phyloP scores from a whole-genome alignment of 768 basidiomycete genomes.

The Rhizopogon vinicolor region DNA sequence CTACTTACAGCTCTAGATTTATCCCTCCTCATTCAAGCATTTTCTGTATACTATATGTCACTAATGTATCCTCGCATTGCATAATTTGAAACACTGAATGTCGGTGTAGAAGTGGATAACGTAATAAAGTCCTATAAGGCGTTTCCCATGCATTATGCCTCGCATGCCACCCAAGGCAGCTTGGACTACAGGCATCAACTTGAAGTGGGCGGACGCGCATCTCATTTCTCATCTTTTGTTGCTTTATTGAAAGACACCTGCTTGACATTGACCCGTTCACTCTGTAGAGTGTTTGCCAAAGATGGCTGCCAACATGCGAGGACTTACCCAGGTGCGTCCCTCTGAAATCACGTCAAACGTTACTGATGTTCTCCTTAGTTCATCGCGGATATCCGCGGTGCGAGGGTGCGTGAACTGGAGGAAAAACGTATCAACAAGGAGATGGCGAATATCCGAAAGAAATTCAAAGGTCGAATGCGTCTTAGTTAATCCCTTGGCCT shows the following conservation, averaged over 20 bases:
- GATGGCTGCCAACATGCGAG: constrained; percentile 92
- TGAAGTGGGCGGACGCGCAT: background rate
- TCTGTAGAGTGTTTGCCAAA: background rate
- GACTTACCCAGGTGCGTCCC: constrained; percentile 77
- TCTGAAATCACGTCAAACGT: background rate
- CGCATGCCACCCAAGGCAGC: background rate
- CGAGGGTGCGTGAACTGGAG: constrained; percentile 92
- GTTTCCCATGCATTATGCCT: background rate
- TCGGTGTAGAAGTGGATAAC: background rate
- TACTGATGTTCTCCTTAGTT: constrained; percentile 48
- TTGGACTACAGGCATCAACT: background rate
- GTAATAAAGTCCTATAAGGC: background rate
- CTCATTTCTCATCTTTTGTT: background rate
- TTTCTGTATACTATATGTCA: constrained; percentile 14
- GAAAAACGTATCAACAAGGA: constrained; percentile 99
- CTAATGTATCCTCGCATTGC: constrained; percentile 9
- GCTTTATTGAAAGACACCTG: background rate
- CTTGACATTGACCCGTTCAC: too few species aligned
- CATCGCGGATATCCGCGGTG: constrained; percentile 98
- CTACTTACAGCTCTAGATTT: constrained; percentile 7
- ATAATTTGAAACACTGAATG: background rate
- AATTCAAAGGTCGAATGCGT: constrained; percentile 78
- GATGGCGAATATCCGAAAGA: constrained; percentile 99
- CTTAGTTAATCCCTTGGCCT: constrained; percentile 4
- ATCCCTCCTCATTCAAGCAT: constrained; percentile 6